phyloP scores from a whole-genome alignment of 2,329 filamentous ascomycete species.

The Penicillium italicum region DNA sequence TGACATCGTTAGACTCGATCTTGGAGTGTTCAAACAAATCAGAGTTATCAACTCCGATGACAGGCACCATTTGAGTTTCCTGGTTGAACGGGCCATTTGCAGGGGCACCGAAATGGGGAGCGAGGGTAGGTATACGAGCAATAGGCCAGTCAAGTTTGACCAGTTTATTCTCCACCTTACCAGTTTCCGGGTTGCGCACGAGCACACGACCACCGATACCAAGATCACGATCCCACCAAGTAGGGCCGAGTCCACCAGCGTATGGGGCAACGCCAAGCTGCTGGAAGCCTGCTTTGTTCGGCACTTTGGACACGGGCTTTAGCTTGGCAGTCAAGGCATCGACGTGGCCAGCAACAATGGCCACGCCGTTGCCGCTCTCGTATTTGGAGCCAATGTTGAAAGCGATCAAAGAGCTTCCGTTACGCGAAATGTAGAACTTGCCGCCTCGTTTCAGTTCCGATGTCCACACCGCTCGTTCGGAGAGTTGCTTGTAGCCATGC shows the following conservation, averaged over 20 bases:
- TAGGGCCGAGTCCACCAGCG: constrained; percentile 78
- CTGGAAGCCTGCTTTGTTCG: constrained; percentile 78
- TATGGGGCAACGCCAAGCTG: constrained; percentile 93
- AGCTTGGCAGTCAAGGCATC: constrained; percentile 86
- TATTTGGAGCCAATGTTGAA: constrained; percentile 81
- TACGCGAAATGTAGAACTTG: constrained; percentile 84
- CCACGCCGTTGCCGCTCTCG: constrained; percentile 77
- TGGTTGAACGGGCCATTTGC: constrained; percentile 66
- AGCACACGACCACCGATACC: constrained; percentile 86
- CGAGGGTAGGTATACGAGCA: constrained; percentile 84
- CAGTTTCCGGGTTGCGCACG: constrained; percentile 66
- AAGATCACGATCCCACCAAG: constrained; percentile 97
- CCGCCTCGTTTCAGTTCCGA: constrained; percentile 70
- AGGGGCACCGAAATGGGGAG: constrained; percentile 84
- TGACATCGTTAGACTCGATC: constrained; percentile 36
- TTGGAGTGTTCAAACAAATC: constrained; percentile 44
- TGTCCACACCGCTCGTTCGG: constrained; percentile 74
- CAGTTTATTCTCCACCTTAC: constrained; percentile 74
- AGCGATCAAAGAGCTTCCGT: constrained; percentile 79
- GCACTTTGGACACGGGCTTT: constrained; percentile 84
- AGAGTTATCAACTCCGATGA: constrained; percentile 81
- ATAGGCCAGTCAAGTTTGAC: constrained; percentile 95
- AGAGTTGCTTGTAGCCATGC: constrained; percentile 71
- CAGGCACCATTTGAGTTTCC: constrained; percentile 91
- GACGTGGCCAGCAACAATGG: constrained; percentile 86